A percentile compares a stretch with the other conserved stretches of the same genome.
Evolutionary conservation across 176 grass and related monocot genomes (phyloP).

Genomic region (Carex scoparia): DNA sequence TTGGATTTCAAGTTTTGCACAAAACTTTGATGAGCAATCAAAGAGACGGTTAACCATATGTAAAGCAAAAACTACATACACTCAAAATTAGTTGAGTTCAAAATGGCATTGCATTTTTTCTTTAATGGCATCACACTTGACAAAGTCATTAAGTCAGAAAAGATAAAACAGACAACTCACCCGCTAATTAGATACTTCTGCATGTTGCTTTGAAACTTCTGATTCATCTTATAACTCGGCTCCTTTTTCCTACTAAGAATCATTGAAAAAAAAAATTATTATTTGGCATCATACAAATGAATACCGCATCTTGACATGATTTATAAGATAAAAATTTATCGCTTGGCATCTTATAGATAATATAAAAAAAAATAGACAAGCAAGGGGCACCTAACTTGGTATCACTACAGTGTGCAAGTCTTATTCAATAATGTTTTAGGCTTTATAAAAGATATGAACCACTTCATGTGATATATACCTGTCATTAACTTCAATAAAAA

Average conservation of each 20-base stretch:
- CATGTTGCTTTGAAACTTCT: conserved; percentile 82
- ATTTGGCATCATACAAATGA: background rate
- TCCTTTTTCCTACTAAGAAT: conserved; percentile 54
- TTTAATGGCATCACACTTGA: background rate
- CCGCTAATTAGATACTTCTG: conserved; percentile 74
- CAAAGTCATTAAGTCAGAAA: background rate
- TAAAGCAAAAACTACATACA: background rate
- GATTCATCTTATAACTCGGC: conserved; percentile 76
- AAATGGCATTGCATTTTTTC: background rate
- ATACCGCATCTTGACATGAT: background rate
- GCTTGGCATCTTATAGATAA: background rate
- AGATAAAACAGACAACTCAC: conserved; percentile 29
- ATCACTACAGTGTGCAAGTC: background rate
- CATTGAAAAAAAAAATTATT: background rate
- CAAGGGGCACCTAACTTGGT: background rate
- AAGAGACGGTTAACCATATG: background rate
- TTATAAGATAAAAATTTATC: background rate
- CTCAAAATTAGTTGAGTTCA: background rate
- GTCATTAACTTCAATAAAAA: conserved; percentile 68
- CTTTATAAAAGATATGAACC: background rate
- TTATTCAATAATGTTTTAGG: background rate
- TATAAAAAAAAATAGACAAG: background rate
- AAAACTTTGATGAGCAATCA: background rate
- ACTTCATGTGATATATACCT: conserved; percentile 32
- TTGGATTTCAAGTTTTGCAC: background rate